Base-by-base conservation (phyloP, 192 early-diverging fungal genomes). In the Linnemannia zychae region DNA sequence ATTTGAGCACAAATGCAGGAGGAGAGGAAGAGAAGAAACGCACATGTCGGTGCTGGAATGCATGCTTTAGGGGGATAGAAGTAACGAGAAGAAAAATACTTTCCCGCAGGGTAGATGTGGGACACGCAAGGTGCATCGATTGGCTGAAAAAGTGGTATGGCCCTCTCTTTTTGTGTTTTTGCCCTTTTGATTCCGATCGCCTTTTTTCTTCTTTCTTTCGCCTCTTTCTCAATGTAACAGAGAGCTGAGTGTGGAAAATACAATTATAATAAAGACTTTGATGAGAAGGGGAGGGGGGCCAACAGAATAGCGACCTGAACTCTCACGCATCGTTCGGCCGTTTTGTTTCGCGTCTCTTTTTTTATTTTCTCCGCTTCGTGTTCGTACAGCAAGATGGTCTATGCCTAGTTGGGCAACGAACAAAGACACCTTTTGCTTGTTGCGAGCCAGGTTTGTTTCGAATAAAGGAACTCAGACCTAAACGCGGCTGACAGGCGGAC, bases 141-240 rank as follows among this genome's bases (percentile, higher is more conserved):
- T 37, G 66, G 66, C 66, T 70, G 68, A 36, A 69, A 67, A 7
- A 34, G n/a, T n/a, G n/a, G n/a, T n/a, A n/a, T n/a, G n/a, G n/a
- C n/a, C n/a, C n/a, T n/a, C n/a, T n/a, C n/a, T n/a, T n/a, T n/a
- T 57, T 57, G 24, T n/a, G 24, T 57, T 57, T 24, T 57, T n/a
- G 52, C 52, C 52, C 52, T 57, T 57, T 57, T 57, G 52, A 9
- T 57, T 57, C 52, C 52, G 52, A 57, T 57, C 52, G 22, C 52
- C 24, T 53, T 53, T 53, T 47, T 47, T n/a, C 52, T 7, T 20
- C 52, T n/a, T 24, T 4, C 52, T n/a, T 15, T 53, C 16, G 52
- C 57, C 11, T 44, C 40, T 44, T 44, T 9, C 40, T n/a, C n/a
- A n/a, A 44, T 63, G 28, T 12, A 63, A 31, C 13, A 49, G n/a